phyloP scores from a whole-genome alignment of 2,329 filamentous ascomycete genomes.

The Epichloe glyceriae region DNA sequence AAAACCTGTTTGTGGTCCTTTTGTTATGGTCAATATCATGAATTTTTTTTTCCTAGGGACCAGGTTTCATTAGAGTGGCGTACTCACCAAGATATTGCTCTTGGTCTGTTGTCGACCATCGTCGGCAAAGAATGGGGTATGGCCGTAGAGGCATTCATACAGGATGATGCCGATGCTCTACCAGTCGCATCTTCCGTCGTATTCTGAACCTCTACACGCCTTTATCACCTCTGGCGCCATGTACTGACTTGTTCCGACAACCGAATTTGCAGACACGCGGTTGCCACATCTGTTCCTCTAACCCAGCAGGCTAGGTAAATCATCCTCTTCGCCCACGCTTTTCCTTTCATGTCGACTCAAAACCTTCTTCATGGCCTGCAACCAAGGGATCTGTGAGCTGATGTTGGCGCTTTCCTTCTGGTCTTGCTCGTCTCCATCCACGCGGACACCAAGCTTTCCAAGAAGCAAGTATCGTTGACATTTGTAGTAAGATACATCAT shows the following conservation, averaged over 20 bases:
- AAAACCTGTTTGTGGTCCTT: slow-evolving; percentile 60
- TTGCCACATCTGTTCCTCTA: slow-evolving; percentile 60
- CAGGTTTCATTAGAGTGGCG: no score
- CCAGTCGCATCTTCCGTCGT: slow-evolving; percentile 92
- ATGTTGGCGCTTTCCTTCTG: slow-evolving; percentile 34
- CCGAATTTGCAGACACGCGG: slow-evolving; percentile 64
- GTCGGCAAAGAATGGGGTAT: slow-evolving; percentile 77
- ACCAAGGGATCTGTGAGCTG: slow-evolving; percentile 21
- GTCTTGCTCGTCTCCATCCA: slow-evolving; percentile 65
- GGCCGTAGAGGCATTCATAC: slow-evolving; percentile 87
- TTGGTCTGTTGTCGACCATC: slow-evolving; percentile 72
- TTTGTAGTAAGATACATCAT: slow-evolving; percentile 78
- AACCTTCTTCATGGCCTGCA: slow-evolving; percentile 17
- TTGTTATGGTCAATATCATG: background rate
- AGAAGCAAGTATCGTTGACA: slow-evolving; percentile 70
- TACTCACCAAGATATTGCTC: slow-evolving; percentile 61
- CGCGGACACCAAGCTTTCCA: slow-evolving; percentile 58
- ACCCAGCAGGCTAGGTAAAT: slow-evolving; percentile 37
- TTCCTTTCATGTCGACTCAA: slow-evolving; percentile 22
- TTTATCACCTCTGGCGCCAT: slow-evolving; percentile 94
- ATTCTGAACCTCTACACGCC: slow-evolving; percentile 28
- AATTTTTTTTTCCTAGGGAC: no score
- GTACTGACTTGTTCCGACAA: slow-evolving; percentile 93
- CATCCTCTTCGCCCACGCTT: slow-evolving; percentile 12
- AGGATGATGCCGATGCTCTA: slow-evolving; percentile 94